Percentiles rank a stretch among this genome's conserved stretches.
These are phyloP conservation scores for Naganishia vaughanmartiniae DNA, from an alignment of 768 basidiomycete species.

Conservation along the genomic window DNA sequence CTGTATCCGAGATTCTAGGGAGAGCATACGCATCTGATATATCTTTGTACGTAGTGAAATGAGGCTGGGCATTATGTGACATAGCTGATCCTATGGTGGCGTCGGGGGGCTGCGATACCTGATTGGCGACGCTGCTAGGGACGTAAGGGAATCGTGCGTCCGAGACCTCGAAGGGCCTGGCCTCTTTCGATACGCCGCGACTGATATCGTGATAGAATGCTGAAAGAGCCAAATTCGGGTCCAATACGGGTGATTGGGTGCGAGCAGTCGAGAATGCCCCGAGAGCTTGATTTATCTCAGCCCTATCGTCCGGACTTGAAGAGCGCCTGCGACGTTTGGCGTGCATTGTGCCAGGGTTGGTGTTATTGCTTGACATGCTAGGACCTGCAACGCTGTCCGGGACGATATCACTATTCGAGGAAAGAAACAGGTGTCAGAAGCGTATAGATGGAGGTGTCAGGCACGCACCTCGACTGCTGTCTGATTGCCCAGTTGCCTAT, in stretches of 20 bases:
- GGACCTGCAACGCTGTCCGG: background rate
- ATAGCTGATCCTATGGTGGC: background rate
- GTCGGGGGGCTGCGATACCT: background rate
- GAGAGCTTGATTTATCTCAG: background rate
- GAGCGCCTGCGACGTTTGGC: background rate
- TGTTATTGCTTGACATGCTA: background rate
- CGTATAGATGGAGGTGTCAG: background rate
- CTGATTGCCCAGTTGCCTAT: constrained; percentile 11
- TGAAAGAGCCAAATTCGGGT: background rate
- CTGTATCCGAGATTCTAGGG: background rate
- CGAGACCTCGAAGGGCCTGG: background rate
- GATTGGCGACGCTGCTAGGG: background rate
- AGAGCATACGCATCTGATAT: background rate
- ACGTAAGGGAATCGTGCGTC: background rate
- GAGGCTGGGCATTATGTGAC: background rate
- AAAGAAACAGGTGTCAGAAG: background rate
- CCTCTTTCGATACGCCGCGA: background rate
- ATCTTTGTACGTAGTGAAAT: background rate
- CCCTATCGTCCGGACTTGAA: background rate
- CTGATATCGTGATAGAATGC: background rate
- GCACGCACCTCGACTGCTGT: background rate
- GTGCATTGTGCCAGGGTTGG: background rate
- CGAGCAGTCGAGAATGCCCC: background rate
- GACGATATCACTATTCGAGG: background rate
- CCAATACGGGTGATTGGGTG: background rate